Evolutionary conservation across 768 basidiomycete species (phyloP), one percentile per base, ranked within the genome.

Genomic region (Tremella yokohamensis): DNA sequence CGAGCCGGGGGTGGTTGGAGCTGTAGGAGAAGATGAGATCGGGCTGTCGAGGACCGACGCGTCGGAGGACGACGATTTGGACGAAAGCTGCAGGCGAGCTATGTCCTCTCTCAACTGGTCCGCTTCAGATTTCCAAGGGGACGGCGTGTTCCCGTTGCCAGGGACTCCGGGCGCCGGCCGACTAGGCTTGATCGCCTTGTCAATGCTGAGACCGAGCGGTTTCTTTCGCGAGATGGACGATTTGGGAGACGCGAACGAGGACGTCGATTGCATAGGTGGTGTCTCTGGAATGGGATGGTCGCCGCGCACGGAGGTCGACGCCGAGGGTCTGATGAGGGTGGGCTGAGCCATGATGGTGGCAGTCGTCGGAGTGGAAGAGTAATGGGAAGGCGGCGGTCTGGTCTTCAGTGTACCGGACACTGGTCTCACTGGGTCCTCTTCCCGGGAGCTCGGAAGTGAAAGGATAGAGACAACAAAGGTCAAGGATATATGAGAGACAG

Each of bases 121-220:
- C 4, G 66, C 61, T 24, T 66, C 66, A 18, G 64, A 61, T 44
- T 61, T 54, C 56, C 51, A 55, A 8, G 22, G 22, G 4, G n/a
- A 22, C 15, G 42, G 42, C 15, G 42, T 6, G 13, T 29, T 42
- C n/a, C 57, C 52, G 42, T 51, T 49, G 18, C 58, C 54, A 6
- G 75, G 73, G 15, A 61, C 47, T 4, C 49, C 57, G 13, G 76
- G 73, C 7, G 77, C 68, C 9, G 63, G 54, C 18, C 75, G 56
- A 13, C 70, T 63, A 0, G 76, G 64, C 53, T 70, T 67, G 52
- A 74, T 72, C 11, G 75, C 71, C 26, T 56, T 52, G 0, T 66
- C 65, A 57, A 78, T 76, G 49, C 68, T 67, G 3, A 78, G 62
- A 7, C 76, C 77, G 11, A 53, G 45, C 1, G 77, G 77, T 47